Evolutionary conservation across 257 asterid genomes (phyloP), one percentile per base, ranked within the genome.

Genomic region (Nicotiana tomentosiformis): DNA sequence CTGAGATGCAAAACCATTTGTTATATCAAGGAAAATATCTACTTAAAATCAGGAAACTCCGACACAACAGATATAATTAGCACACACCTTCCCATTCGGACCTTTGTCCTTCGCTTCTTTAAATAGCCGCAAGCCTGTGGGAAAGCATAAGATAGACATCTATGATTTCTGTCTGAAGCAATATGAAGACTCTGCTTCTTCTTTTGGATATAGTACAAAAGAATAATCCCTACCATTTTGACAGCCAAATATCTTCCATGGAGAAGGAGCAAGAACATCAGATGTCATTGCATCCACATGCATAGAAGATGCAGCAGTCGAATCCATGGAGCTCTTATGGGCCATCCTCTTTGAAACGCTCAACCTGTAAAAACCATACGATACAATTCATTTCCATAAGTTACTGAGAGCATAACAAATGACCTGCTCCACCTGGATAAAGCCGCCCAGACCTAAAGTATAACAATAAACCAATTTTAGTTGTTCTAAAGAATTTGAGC

Each of bases 231-330:
- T 90, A 95, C 98, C 98, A 78, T 95, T 90, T 85, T 93, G 90
- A 88, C 91, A 92, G 82, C 97, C 95, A 82, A 92, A 95, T 89
- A 95, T 92, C 86, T 90, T 93, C 98, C 98, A 95, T 1, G 97
- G 92, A 37, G 95, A 93, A 87, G 98, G 94, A 84, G 94, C 92
- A 66, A 95, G 88, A 81, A 93, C 94, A 78, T 94, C 97, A 3
- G 93, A 89, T 49, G 94, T 89, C 96, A 91, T 90, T 15, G 94
- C 93, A 79, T 89, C 90, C 66, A 89, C 90, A 56, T 87, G 93
- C 68, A 84, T 62, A 7, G 90, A 89, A 65, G 90, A 86, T 66
- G 86, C 83, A 57, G 92, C 84, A 51, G 81, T 84, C 86, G 89
- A 85, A 66, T 88, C 95, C 18, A 86, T 23, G 30, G 86, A 86